These are phyloP conservation scores for Spathaspora sp. DNA, from an alignment of 805 yeast species.

Conservation along the genomic window DNA sequence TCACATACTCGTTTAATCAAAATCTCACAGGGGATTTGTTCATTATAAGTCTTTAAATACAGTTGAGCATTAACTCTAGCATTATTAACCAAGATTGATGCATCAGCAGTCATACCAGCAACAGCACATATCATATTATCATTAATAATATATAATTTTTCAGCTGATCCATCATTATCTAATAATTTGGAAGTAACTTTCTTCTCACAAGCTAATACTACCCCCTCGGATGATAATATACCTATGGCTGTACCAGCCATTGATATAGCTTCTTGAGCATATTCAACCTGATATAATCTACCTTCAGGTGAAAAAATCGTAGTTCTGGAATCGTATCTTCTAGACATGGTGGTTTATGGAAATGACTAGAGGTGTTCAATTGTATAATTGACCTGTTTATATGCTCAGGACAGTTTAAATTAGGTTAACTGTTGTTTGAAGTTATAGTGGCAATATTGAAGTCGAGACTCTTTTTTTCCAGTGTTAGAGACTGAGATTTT, in stretches of 20 bases:
- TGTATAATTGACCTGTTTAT: background rate
- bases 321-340: conserved; percentile 99
- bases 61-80: conserved; percentile 85
- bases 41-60: conserved; percentile 82
- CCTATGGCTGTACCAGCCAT: conserved; percentile 85
- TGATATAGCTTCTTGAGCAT: conserved; percentile 87
- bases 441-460: conserved; percentile 1
- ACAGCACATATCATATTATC: conserved; percentile 89
- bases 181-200: conserved; percentile 89
- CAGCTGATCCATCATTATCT: conserved; percentile 92
- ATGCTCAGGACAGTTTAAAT: background rate
- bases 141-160: conserved; percentile 82
- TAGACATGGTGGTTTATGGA: conserved; percentile 51
- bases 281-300: conserved; percentile 93
- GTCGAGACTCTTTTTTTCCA: background rate
- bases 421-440: background rate
- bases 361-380: background rate
- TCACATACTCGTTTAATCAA: conserved; percentile 88
- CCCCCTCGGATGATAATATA: conserved; percentile 75
- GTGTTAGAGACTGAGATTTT: background rate
- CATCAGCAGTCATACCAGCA: conserved; percentile 98
- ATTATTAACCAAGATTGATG: conserved; percentile 80
- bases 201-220: conserved; percentile 94
- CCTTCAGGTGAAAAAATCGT: conserved; percentile 99
- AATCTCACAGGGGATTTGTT: conserved; percentile 89